These are phyloP conservation scores for Mortierella sp. DNA, from an alignment of 371 early-diverging fungal genomes.

Conservation along the genomic window DNA sequence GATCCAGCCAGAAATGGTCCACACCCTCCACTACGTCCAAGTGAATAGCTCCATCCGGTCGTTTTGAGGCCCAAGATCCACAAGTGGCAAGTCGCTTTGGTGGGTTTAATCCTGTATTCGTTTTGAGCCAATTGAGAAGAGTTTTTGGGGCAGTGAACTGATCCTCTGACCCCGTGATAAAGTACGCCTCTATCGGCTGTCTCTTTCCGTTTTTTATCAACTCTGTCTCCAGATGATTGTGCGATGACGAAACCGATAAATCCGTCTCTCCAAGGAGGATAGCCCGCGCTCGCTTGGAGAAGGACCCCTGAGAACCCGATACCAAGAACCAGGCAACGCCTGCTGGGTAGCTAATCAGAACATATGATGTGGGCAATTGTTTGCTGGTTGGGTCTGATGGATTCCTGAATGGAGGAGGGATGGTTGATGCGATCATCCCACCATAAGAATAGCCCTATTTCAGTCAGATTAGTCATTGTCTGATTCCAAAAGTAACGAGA, in stretches of 20 bases:
- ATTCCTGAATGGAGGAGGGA: constrained; percentile 44
- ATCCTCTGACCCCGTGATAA: constrained; percentile 47
- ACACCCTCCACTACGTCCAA: constrained; percentile 45
- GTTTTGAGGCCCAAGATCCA: constrained; percentile 24
- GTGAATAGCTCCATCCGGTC: constrained; percentile 38
- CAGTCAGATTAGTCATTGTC: not conserved
- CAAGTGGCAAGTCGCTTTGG: constrained; percentile 1
- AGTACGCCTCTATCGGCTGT: constrained; percentile 35
- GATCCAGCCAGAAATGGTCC: constrained; percentile 56
- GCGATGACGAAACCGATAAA: not conserved
- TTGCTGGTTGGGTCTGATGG: constrained; percentile 31
- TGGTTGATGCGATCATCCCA: constrained; percentile 50
- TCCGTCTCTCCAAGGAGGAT: constrained; percentile 23
- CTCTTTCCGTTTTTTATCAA: not conserved
- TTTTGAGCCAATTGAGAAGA: constrained; percentile 41
- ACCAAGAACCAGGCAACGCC: constrained; percentile 55
- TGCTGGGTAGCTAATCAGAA: constrained; percentile 50
- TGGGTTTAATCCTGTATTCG: constrained; percentile 33
- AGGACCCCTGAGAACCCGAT: constrained; percentile 35
- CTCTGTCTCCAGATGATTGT: not conserved
- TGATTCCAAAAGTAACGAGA: not conserved
- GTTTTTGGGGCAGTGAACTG: constrained; percentile 53
- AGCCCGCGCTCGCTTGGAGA: constrained; percentile 30
- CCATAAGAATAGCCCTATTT: constrained; percentile 54
- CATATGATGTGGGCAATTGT: constrained; percentile 44